Percentiles rank a stretch among this genome's conserved stretches.
Conservation (phyloP, 2,329 filamentous ascomycete species). For the Immersiporthe knoxdaviesiana region DNA sequence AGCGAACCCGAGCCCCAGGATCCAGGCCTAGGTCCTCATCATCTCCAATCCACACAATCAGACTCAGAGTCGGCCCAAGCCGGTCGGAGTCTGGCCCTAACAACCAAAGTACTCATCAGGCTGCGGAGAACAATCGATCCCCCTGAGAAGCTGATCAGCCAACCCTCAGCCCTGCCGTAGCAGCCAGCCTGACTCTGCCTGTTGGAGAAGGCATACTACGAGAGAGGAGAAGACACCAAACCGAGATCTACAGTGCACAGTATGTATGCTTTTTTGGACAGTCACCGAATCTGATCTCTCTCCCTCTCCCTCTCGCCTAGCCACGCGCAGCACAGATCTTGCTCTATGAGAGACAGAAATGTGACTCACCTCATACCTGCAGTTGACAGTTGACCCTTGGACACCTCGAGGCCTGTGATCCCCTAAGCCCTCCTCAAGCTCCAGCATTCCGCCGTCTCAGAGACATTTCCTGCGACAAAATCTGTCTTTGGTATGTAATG, state of each 20-base stretch:
- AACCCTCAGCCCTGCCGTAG: neutral
- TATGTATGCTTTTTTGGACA: conserved; percentile 5
- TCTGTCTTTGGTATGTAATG: conserved; percentile 12
- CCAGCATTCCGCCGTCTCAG: neutral
- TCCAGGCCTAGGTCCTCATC: neutral
- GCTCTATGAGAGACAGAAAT: conserved; percentile 1
- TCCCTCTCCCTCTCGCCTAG: neutral
- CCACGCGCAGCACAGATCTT: neutral
- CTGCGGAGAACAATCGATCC: conserved; percentile 10
- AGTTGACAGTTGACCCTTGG: neutral
- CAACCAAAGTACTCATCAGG: neutral
- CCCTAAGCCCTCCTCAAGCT: neutral
- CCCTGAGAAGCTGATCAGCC: neutral
- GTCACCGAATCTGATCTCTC: neutral
- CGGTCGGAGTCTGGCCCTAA: conserved; percentile 8
- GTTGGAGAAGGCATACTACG: conserved; percentile 25
- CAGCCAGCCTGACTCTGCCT: conserved; percentile 1
- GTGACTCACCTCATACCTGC: conserved; percentile 9
- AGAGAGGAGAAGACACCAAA: conserved; percentile 7
- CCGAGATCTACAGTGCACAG: conserved; percentile 16
- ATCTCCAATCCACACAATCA: conserved; percentile 21
- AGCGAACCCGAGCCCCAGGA: neutral
- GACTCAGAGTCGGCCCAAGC: neutral
- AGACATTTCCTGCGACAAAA: neutral
- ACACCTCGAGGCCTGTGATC: conserved; percentile 12